phyloP scores from a whole-genome alignment of 257 asterid genomes.

The Anisodus tanguticus region DNA sequence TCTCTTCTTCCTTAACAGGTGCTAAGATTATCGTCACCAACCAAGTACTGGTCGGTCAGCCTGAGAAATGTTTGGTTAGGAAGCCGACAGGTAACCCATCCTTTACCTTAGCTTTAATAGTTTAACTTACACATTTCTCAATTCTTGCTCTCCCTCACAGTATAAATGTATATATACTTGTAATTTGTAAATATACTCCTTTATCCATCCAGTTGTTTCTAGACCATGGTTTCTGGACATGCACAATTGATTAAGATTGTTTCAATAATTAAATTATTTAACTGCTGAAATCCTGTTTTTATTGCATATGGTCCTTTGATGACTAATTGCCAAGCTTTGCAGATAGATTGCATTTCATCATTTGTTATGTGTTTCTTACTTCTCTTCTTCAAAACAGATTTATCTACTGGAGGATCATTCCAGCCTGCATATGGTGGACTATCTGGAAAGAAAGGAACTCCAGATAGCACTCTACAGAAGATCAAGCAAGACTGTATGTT shows the following conservation, averaged over 20 bases:
- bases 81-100: conserved; percentile 16
- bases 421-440: too few species aligned
- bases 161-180: not conserved
- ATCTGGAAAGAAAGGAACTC: too few species aligned
- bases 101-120: not conserved
- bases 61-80: conserved; percentile 10
- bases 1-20: not conserved
- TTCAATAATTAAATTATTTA: not conserved
- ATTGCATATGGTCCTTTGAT: not conserved
- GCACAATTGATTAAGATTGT: conserved; percentile 10
- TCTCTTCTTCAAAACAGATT: not conserved
- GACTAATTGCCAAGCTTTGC: conserved; percentile 1
- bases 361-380: not conserved
- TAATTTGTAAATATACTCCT: not conserved
- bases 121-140: conserved; percentile 5
- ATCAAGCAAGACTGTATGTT: too few species aligned
- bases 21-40: not conserved
- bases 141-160: not conserved
- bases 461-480: too few species aligned
- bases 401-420: too few species aligned
- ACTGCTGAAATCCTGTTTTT: conserved; percentile 1
- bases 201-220: not conserved
- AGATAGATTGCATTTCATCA: not conserved
- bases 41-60: not conserved
- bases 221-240: conserved; percentile 11